phyloP scores from a whole-genome alignment of 176 grass and related monocot genomes.

The Eragrostis curvula region DNA sequence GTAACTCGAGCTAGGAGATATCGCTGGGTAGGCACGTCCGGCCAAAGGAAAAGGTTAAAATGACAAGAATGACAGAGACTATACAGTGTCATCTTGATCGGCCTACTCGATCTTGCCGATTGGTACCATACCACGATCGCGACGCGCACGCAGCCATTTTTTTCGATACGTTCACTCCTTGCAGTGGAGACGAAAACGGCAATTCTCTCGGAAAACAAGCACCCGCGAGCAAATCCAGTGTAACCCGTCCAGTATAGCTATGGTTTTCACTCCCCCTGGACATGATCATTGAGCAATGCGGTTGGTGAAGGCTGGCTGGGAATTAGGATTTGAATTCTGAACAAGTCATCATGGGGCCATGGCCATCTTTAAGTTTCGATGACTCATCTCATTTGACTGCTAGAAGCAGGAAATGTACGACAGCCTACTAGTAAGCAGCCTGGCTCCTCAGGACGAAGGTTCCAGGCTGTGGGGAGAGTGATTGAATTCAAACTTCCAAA shows the following conservation, averaged over 20 bases:
- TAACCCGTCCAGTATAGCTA: too few species aligned
- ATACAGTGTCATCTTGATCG: background rate
- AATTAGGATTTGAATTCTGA: too few species aligned
- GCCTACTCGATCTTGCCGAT: background rate
- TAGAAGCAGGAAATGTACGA: background rate
- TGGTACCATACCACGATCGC: background rate
- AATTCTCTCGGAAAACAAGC: background rate
- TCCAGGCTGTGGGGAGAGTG: background rate
- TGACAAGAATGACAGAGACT: background rate
- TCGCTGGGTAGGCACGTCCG: background rate
- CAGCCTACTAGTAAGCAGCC: too few species aligned
- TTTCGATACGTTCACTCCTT: background rate
- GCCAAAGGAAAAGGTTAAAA: background rate
- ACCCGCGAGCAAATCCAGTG: background rate
- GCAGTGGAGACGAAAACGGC: background rate
- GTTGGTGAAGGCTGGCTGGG: background rate
- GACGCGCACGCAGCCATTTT: background rate
- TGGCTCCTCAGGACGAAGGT: background rate
- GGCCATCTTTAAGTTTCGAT: background rate
- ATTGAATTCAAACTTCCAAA: slow-evolving; percentile 12
- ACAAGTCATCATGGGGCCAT: too few species aligned
- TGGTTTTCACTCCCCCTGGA: too few species aligned
- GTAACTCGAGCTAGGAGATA: background rate
- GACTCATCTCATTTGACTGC: background rate
- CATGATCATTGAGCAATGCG: too few species aligned